A percentile compares a stretch with the other conserved stretches of the same genome.
Evolutionary conservation across 2,329 filamentous ascomycete species (phyloP).

Genomic region (Colletotrichum gloeosporioides): DNA sequence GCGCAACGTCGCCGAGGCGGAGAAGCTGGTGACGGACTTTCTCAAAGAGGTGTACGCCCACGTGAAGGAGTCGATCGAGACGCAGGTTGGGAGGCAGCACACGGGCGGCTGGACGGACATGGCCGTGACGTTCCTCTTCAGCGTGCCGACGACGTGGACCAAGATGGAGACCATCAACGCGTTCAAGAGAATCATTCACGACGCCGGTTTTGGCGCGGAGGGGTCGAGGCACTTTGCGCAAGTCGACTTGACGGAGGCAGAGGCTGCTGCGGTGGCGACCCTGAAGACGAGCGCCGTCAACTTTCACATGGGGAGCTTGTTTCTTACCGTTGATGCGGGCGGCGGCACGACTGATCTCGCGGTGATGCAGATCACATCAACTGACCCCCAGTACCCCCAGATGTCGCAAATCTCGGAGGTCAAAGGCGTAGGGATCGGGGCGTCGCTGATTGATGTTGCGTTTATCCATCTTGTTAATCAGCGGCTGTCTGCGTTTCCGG

Average conservation of each 20-base stretch:
- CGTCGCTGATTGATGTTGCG: slow-evolving; percentile 49
- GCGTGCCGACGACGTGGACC: slow-evolving; percentile 62
- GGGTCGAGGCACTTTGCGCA: slow-evolving; percentile 41
- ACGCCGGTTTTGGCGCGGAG: slow-evolving; percentile 54
- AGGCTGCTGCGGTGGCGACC: slow-evolving; percentile 52
- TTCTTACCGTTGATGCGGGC: slow-evolving; percentile 50
- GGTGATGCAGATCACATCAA: slow-evolving; percentile 44
- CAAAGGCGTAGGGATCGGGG: slow-evolving; percentile 50
- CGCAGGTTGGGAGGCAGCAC: slow-evolving; percentile 40
- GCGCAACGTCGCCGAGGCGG: slow-evolving; percentile 43
- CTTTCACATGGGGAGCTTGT: slow-evolving; percentile 43
- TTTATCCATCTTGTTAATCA: slow-evolving; percentile 44
- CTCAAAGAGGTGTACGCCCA: slow-evolving; percentile 53
- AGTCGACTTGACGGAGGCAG: slow-evolving; percentile 53
- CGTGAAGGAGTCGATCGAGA: slow-evolving; percentile 49
- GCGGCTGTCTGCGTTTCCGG: slow-evolving; percentile 39
- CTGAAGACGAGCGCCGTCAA: slow-evolving; percentile 45
- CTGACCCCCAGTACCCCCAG: slow-evolving; percentile 28
- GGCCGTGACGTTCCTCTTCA: slow-evolving; percentile 59
- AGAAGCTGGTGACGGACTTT: slow-evolving; percentile 55
- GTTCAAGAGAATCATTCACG: slow-evolving; percentile 51
- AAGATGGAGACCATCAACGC: slow-evolving; percentile 53
- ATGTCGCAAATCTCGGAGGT: slow-evolving; percentile 42
- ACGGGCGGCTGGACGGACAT: slow-evolving; percentile 47
- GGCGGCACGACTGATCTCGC: slow-evolving; percentile 53